Evolutionary conservation across 2,329 filamentous ascomycete genomes (phyloP), one percentile per base, ranked within the genome.

Genomic region (Cercospora zeae-maydis): DNA sequence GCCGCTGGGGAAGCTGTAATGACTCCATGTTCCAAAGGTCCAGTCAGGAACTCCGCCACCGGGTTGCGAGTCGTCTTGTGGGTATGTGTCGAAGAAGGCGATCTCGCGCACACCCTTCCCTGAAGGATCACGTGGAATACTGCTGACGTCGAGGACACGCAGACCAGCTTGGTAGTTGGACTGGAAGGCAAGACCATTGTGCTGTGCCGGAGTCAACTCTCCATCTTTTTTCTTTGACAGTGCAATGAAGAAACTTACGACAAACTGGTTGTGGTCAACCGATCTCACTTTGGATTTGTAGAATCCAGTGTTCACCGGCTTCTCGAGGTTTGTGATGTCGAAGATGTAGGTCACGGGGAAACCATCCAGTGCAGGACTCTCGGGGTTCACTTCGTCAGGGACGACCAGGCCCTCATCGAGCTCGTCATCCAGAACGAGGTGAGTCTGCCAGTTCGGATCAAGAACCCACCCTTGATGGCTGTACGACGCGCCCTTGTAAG

Each of bases 381-480:
- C 58, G 14, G 63, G 63, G 47, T 65, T 63, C 24, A 53, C 61
- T 21, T 27, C 36, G 13, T 53, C 42, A 1, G 63, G 59, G 2
- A 45, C 56, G 57, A 62, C 59, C 7, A 60, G 57, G n/a, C 63
- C 65, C 36, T 85, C 83, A 61, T 85, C 82, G 14, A 81, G 76
- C 69, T 84, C 82, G 64, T 84, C 82, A 64, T 84, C 82, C 6
- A 83, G 70, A 14, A 84, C 75, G 2, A 84, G 77, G 68, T 77
- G 83, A 51, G 78, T 70, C 57, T 78, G 70, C 64, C 64, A 66
- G 14, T 74, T 71, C 2, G 62, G 59, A 69, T 84, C 80, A 21
- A 81, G 75, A 7, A 84, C 73, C 80, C 81, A 83, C 7, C 83
- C 83, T 70, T 83, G 82, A 67, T 85, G 83, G 16, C 81, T 81